phyloP scores from a whole-genome alignment of 345 rosid genomes.

The Euphorbia tirucalli region DNA sequence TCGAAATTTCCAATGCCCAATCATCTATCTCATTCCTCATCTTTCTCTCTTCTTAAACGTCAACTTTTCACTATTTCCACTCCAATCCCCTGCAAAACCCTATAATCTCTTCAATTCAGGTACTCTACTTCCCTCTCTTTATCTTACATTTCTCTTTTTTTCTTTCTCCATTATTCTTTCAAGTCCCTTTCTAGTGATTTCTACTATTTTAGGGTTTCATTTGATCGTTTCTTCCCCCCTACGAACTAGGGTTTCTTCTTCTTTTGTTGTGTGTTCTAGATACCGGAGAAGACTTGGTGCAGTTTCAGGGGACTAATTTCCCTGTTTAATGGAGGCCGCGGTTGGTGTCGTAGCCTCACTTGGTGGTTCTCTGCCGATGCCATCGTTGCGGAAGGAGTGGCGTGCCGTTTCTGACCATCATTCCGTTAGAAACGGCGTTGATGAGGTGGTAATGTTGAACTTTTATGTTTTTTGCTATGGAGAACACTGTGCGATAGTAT shows the following conservation, averaged over 20 bases:
- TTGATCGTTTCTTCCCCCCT: background rate
- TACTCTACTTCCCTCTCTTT: background rate
- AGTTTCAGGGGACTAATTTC: slow-evolving; percentile 20
- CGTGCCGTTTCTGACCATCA: slow-evolving; percentile 86
- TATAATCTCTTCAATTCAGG: slow-evolving; percentile 15
- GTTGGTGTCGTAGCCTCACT: slow-evolving; percentile 54
- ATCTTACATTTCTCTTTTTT: background rate
- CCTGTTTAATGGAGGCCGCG: slow-evolving; percentile 78
- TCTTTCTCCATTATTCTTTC: slow-evolving; percentile 5
- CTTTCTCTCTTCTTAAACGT: slow-evolving; percentile 10
- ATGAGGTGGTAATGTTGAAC: slow-evolving; percentile 43
- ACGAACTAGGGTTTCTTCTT: slow-evolving; percentile 11
- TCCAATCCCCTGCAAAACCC: slow-evolving; percentile 25
- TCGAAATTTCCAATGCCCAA: slow-evolving; percentile 25
- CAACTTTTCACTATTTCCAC: slow-evolving; percentile 27
- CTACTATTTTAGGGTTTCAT: slow-evolving; percentile 32
- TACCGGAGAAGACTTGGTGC: slow-evolving; percentile 22
- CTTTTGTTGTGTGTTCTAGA: background rate
- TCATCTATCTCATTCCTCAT: slow-evolving; percentile 25
- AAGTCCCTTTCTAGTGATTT: slow-evolving; percentile 1
- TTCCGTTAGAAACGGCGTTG: slow-evolving; percentile 47
- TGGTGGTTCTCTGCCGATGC: slow-evolving; percentile 63
- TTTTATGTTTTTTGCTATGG: background rate
- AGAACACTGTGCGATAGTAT: background rate
- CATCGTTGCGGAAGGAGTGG: slow-evolving; percentile 78